phyloP scores from a whole-genome alignment of 139 green algal species.

The Eudorina sp. region DNA sequence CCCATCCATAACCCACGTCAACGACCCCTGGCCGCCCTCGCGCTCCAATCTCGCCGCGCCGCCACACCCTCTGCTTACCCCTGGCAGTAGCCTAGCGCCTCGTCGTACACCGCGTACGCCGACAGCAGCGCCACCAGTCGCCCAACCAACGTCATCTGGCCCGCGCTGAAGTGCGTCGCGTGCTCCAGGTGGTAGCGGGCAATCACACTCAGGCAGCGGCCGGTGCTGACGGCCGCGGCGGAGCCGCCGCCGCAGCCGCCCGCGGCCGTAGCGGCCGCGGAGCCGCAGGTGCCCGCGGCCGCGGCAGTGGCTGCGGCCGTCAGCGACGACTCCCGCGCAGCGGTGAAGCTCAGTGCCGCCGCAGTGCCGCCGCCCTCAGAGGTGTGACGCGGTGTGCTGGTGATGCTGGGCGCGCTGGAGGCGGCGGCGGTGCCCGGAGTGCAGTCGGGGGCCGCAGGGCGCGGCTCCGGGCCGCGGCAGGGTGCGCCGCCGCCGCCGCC shows the following conservation, averaged over 20 bases:
- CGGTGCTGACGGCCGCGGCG: not conserved
- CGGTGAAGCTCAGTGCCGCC: not conserved
- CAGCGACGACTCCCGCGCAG: no score
- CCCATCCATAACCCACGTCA: no score
- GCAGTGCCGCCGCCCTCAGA: not conserved
- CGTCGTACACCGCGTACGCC: slow-evolving; percentile 88
- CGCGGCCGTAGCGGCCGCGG: not conserved
- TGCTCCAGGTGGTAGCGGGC: slow-evolving; percentile 61
- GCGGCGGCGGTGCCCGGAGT: not conserved
- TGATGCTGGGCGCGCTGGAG: not conserved
- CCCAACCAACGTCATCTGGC: slow-evolving; percentile 62
- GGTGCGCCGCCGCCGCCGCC: not conserved
- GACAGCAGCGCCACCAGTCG: slow-evolving; percentile 82
- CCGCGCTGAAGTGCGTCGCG: slow-evolving; percentile 57
- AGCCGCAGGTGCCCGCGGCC: not conserved
- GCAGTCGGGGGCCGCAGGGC: not conserved
- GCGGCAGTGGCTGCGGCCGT: not conserved
- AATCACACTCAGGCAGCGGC: slow-evolving; percentile 54
- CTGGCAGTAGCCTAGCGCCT: slow-evolving; percentile 89
- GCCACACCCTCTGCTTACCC: slow-evolving; percentile 65
- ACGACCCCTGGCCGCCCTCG: no score
- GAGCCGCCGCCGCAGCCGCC: not conserved
- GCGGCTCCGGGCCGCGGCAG: no score
- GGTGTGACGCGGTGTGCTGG: not conserved
- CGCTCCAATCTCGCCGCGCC: no score